phyloP scores from a whole-genome alignment of 441 rosid genomes.

The Euphorbia neoarborescens region DNA sequence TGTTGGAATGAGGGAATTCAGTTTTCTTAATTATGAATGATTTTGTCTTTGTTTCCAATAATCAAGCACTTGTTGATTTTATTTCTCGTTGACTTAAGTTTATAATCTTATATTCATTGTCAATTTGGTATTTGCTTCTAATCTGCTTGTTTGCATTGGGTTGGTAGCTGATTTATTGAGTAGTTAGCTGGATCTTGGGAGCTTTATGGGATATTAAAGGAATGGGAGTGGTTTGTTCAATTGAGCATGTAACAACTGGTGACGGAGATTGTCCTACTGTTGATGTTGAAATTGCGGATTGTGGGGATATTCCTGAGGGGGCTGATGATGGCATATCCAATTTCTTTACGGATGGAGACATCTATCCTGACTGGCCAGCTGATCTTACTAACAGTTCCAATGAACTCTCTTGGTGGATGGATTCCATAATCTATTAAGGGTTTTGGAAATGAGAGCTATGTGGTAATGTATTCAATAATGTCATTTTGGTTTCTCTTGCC shows the following conservation, averaged over 20 bases:
- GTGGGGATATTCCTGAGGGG: slow-evolving; percentile 74
- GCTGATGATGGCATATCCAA: slow-evolving; percentile 71
- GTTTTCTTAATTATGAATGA: not conserved
- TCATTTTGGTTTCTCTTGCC: not conserved
- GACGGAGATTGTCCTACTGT: slow-evolving; percentile 49
- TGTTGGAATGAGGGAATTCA: not conserved
- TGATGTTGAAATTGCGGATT: slow-evolving; percentile 53
- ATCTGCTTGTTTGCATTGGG: not conserved
- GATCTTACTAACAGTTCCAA: slow-evolving; percentile 57
- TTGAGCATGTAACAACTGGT: slow-evolving; percentile 54
- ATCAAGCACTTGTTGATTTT: not conserved
- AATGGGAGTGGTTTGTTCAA: slow-evolving; percentile 84
- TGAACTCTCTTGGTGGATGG: slow-evolving; percentile 90
- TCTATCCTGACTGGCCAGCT: slow-evolving; percentile 80
- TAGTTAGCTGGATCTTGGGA: not conserved
- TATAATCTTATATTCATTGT: not conserved
- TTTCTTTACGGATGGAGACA: slow-evolving; percentile 81
- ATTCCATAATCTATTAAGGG: slow-evolving; percentile 66
- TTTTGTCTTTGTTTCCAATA: not conserved
- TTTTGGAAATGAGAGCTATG: slow-evolving; percentile 66
- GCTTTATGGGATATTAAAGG: slow-evolving; percentile 50
- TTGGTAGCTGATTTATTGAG: not conserved
- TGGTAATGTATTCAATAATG: slow-evolving; percentile 33
- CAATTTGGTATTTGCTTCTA: not conserved
- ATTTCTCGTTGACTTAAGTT: not conserved